These are phyloP conservation scores for Trypanosoma platydactyli DNA, from an alignment of 208 protist species.

Conservation along the genomic window DNA sequence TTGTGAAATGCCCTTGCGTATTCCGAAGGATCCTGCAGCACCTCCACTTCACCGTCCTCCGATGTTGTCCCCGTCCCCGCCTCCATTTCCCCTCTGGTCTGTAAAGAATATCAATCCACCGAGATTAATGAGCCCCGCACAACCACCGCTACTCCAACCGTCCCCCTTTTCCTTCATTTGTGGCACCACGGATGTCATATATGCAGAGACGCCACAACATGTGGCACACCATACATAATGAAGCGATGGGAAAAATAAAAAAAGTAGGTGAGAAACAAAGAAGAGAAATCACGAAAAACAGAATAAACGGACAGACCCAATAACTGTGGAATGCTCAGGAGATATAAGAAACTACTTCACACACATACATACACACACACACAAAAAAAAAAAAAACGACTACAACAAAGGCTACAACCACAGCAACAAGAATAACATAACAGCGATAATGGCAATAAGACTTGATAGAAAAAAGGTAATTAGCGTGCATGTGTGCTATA, in stretches of 20 bases:
- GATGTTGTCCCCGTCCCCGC: neutral
- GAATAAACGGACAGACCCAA: too few species aligned
- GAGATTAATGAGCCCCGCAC: too few species aligned
- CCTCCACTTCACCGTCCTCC: conserved; percentile 32
- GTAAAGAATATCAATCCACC: too few species aligned
- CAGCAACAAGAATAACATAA: conserved; percentile 6
- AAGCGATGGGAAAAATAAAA: conserved; percentile 16
- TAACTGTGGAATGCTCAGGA: too few species aligned
- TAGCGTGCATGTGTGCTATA: neutral
- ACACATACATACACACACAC: conserved; percentile 15
- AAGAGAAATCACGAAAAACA: too few species aligned
- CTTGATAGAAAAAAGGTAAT: neutral
- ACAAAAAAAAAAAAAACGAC: neutral
- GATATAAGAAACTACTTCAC: too few species aligned
- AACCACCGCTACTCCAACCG: too few species aligned
- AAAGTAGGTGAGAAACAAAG: conserved; percentile 16
- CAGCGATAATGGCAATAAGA: neutral
- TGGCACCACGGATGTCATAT: too few species aligned
- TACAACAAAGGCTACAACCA: neutral
- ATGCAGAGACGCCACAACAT: too few species aligned
- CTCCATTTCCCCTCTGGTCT: neutral
- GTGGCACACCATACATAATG: neutral
- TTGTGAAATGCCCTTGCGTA: conserved; percentile 59
- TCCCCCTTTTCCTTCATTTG: neutral
- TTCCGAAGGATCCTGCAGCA: conserved; percentile 60